phyloP scores from a whole-genome alignment of 139 green algal genomes.

The Monoraphidium neglectum region DNA sequence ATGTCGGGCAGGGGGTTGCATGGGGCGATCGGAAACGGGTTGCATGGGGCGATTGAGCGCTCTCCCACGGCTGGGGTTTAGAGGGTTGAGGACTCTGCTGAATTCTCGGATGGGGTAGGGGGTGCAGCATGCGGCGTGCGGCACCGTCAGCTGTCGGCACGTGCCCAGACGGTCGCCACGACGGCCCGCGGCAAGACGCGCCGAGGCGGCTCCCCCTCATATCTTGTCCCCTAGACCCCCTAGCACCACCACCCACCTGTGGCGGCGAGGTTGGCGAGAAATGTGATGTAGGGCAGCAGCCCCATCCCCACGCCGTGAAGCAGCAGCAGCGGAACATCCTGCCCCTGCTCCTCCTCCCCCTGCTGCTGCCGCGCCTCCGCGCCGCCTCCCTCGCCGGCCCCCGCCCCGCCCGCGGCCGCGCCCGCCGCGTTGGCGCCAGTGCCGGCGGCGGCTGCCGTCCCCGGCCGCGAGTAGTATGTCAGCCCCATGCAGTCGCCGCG shows the following conservation, averaged over 20 bases:
- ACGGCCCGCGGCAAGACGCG: no score
- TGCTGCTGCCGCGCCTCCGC: neutral
- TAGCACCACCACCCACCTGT: conserved; percentile 25
- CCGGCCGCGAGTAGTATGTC: conserved; percentile 14
- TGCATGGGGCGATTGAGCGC: no score
- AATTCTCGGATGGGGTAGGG: no score
- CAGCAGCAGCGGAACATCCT: conserved; percentile 20
- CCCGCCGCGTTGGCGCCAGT: neutral
- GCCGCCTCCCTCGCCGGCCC: neutral
- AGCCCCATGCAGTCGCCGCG: neutral
- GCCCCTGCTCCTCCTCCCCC: neutral
- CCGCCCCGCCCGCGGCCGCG: neutral
- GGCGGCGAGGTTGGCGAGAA: conserved; percentile 45
- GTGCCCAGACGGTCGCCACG: no score
- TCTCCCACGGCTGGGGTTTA: no score
- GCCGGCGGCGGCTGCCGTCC: neutral
- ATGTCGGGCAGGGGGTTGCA: no score
- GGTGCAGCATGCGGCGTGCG: no score
- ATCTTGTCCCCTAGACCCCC: no score
- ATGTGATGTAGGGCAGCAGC: conserved; percentile 40
- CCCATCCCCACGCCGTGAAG: conserved; percentile 40
- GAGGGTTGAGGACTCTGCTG: no score
- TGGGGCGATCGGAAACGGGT: no score
- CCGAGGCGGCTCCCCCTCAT: no score
- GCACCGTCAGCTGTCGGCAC: no score